A percentile compares a stretch with the other conserved stretches of the same genome.
Evolutionary conservation across 2,329 filamentous ascomycete genomes (phyloP).

Genomic region (Capronia epimyces): DNA sequence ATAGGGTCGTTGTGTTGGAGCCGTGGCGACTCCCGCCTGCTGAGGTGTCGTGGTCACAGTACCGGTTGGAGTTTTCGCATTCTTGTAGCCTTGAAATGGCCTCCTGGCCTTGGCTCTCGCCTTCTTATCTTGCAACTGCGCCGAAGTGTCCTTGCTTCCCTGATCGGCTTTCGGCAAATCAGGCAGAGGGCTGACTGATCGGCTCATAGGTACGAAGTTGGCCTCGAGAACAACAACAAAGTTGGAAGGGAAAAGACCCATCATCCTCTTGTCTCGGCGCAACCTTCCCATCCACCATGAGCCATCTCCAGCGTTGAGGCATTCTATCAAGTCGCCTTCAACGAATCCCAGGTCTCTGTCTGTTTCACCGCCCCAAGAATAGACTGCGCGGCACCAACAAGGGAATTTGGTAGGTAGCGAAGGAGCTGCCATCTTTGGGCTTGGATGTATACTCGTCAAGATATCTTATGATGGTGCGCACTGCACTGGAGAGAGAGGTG

Average conservation of each 20-base stretch:
- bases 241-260: constrained; percentile 93
- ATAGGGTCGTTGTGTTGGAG: constrained; percentile 32
- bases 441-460: background rate
- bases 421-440: constrained; percentile 33
- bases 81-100: constrained; percentile 59
- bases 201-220: constrained; percentile 65
- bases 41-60: constrained; percentile 29
- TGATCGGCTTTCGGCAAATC: constrained; percentile 43
- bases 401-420: constrained; percentile 71
- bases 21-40: constrained; percentile 3
- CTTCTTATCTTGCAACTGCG: constrained; percentile 37
- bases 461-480: constrained; percentile 2
- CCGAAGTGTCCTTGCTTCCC: constrained; percentile 27
- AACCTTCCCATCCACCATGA: constrained; percentile 97
- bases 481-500: constrained; percentile 1
- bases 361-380: constrained; percentile 92
- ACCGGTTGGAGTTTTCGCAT: constrained; percentile 38
- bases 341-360: constrained; percentile 95
- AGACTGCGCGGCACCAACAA: constrained; percentile 85
- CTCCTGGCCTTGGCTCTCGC: constrained; percentile 57
- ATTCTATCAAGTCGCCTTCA: constrained; percentile 96
- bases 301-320: constrained; percentile 92
- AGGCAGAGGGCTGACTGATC: constrained; percentile 50
- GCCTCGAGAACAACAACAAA: constrained; percentile 88
- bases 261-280: constrained; percentile 79